Evolutionary conservation across 805 yeast species (phyloP).

Genomic region (Nakazawaea anatomiae): DNA sequence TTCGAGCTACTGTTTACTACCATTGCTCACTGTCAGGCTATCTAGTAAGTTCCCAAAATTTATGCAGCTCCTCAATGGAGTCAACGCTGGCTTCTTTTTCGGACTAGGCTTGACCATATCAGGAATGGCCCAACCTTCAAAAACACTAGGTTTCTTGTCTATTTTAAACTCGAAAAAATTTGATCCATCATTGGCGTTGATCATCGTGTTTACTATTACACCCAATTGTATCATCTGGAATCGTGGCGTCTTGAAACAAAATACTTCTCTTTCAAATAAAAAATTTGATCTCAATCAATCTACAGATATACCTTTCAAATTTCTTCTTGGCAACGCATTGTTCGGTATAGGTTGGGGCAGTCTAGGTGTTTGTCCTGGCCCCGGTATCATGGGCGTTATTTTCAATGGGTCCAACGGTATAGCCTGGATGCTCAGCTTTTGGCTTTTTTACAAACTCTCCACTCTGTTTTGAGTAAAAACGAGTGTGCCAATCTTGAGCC

Average conservation of each 20-base stretch:
- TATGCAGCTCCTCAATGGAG: slow-evolving; percentile 14
- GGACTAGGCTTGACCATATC: slow-evolving; percentile 41
- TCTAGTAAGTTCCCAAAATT: neutral
- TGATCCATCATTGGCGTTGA: slow-evolving; percentile 42
- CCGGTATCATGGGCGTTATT: slow-evolving; percentile 31
- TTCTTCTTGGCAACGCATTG: slow-evolving; percentile 35
- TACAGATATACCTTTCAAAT: slow-evolving; percentile 19
- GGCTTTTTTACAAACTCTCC: slow-evolving; percentile 19
- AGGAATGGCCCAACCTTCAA: slow-evolving; percentile 39
- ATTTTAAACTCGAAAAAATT: slow-evolving; percentile 28
- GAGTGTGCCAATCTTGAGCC: too few species aligned
- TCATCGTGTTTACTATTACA: slow-evolving; percentile 34
- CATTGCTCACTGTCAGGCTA: slow-evolving; percentile 13
- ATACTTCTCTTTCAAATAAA: neutral
- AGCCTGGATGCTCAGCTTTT: slow-evolving; percentile 22
- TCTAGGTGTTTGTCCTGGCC: slow-evolving; percentile 49
- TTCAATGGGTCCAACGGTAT: slow-evolving; percentile 19
- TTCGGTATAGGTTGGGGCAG: slow-evolving; percentile 53
- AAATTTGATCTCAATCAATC: slow-evolving; percentile 20
- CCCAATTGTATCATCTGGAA: slow-evolving; percentile 39
- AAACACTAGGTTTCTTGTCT: slow-evolving; percentile 41
- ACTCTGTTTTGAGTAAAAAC: neutral
- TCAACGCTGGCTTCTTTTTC: slow-evolving; percentile 27
- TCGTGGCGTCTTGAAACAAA: slow-evolving; percentile 15
- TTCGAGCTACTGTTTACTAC: slow-evolving; percentile 22